Conservation (phyloP, 2,329 filamentous ascomycete genomes). For the Ascocoryne sarcoides region DNA sequence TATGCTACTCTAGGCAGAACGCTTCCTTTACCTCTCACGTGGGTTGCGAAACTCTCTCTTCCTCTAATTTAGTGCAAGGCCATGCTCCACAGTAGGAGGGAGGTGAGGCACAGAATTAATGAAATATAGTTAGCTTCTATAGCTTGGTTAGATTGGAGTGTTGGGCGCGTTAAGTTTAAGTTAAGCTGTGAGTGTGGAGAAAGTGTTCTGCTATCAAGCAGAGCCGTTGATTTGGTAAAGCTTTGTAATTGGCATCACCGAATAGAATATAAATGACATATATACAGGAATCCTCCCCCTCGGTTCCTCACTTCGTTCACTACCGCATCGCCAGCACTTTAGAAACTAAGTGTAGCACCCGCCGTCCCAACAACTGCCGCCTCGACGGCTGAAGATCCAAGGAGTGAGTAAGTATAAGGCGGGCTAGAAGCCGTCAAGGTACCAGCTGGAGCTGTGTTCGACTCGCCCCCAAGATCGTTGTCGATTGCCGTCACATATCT, state of each 20-base stretch:
- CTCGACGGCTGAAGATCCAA: slow-evolving; percentile 41
- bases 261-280: neutral
- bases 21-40: too few species aligned
- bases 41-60: too few species aligned
- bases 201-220: neutral
- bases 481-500: slow-evolving; percentile 37
- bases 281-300: neutral
- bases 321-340: slow-evolving; percentile 2
- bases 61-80: too few species aligned
- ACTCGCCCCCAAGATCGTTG: slow-evolving; percentile 39
- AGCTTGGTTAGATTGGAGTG: too few species aligned
- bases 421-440: slow-evolving; percentile 37
- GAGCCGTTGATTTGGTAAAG: neutral
- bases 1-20: too few species aligned
- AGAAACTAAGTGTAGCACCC: slow-evolving; percentile 21
- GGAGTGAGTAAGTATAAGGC: slow-evolving; percentile 43
- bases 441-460: slow-evolving; percentile 41
- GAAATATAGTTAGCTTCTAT: too few species aligned
- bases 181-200: neutral
- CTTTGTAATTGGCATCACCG: too few species aligned
- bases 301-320: neutral
- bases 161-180: too few species aligned
- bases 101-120: too few species aligned
- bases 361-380: slow-evolving; percentile 22
- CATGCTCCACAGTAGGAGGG: too few species aligned